These are phyloP conservation scores for Lunasporangiospora selenospora DNA, from an alignment of 192 early-diverging fungal genomes.

Conservation along the genomic window DNA sequence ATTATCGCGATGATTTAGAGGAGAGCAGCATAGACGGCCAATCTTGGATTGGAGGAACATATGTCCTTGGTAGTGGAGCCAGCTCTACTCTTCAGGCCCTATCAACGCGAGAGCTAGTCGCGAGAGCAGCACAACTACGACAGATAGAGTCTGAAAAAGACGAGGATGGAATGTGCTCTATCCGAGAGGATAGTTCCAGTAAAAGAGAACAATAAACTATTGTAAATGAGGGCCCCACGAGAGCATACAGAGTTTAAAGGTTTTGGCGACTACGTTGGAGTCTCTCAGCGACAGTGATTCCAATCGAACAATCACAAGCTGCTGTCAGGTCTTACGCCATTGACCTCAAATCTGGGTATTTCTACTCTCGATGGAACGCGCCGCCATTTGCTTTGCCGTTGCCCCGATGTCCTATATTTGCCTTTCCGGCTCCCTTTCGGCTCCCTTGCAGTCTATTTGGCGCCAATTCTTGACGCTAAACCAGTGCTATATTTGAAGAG, in stretches of 20 bases:
- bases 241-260: not conserved
- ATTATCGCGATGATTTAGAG: slow-evolving; percentile 41
- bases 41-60: slow-evolving; percentile 63
- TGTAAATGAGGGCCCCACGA: not conserved
- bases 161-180: slow-evolving; percentile 55
- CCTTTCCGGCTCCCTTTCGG: too few relatives aligned
- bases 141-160: slow-evolving; percentile 73
- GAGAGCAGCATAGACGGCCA: slow-evolving; percentile 34
- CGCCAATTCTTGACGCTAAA: too few relatives aligned
- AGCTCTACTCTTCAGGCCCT: slow-evolving; percentile 1
- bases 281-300: not conserved
- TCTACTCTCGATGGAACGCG: too few relatives aligned
- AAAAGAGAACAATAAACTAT: not conserved
- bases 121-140: slow-evolving; percentile 61
- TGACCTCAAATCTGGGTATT: too few relatives aligned
- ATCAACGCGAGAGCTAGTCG: slow-evolving; percentile 56
- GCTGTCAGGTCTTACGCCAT: too few relatives aligned
- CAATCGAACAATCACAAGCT: not conserved
- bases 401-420: too few relatives aligned
- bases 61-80: slow-evolving; percentile 60
- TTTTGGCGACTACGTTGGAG: not conserved
- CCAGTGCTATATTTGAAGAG: too few relatives aligned
- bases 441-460: too few relatives aligned
- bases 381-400: too few relatives aligned
- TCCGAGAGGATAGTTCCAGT: not conserved